Percentiles rank a stretch among this genome's conserved stretches.
These are phyloP conservation scores for Botrytis byssoidea DNA, from an alignment of 2,329 filamentous ascomycete species.

Conservation along the genomic window DNA sequence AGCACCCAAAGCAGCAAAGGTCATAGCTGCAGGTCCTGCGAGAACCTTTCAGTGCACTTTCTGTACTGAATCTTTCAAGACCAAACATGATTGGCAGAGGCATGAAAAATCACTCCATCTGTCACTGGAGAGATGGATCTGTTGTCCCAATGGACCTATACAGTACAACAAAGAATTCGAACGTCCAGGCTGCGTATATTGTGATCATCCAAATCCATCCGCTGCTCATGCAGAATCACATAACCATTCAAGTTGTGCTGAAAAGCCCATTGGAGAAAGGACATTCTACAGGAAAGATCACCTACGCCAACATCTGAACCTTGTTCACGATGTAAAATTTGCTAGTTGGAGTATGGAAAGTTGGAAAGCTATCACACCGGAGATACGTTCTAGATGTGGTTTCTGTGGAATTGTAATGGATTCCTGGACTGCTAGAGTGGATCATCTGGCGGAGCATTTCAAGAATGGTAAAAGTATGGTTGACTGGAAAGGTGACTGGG, in stretches of 20 bases:
- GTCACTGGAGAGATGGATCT: constrained; percentile 66
- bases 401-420: constrained; percentile 63
- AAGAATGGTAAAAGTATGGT: constrained; percentile 65
- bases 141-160: constrained; percentile 55
- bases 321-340: constrained; percentile 61
- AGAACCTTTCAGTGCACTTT: constrained; percentile 62
- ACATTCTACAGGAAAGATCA: constrained; percentile 68
- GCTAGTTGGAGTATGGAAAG: constrained; percentile 62
- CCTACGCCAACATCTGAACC: constrained; percentile 62
- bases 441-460: constrained; percentile 67
- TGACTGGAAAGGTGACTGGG: constrained; percentile 70
- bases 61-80: constrained; percentile 66
- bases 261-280: constrained; percentile 59
- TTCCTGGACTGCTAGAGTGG: constrained; percentile 59
- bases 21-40: constrained; percentile 45
- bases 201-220: constrained; percentile 54
- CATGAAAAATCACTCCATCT: constrained; percentile 67
- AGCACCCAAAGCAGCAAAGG: constrained; percentile 44
- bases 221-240: constrained; percentile 57
- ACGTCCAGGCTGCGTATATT: constrained; percentile 57
- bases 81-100: constrained; percentile 68
- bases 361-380: constrained; percentile 60
- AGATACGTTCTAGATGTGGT: constrained; percentile 63
- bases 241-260: constrained; percentile 63
- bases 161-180: constrained; percentile 60